A percentile compares a stretch with the other conserved stretches of the same genome.
phyloP scores from a whole-genome alignment of 2,329 filamentous ascomycete genomes.

The Scolecobasidium constrictum region DNA sequence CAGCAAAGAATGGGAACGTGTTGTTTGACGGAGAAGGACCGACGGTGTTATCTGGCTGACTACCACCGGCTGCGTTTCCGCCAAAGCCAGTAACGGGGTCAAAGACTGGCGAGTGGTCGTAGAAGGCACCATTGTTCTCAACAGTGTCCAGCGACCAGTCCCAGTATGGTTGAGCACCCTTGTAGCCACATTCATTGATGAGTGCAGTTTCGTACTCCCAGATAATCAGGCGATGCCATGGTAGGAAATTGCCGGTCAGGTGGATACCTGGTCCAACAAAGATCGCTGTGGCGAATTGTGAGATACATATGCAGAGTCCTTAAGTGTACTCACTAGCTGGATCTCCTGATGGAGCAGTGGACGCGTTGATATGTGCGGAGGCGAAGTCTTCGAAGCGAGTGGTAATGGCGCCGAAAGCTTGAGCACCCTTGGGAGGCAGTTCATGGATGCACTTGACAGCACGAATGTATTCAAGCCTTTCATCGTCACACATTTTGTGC shows the following conservation, averaged over 20 bases:
- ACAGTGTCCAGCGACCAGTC: conserved; percentile 13
- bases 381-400: conserved; percentile 20
- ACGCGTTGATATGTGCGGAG: conserved; percentile 4
- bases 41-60: not conserved
- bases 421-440: conserved; percentile 16
- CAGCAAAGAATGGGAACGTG: not conserved
- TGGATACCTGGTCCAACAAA: conserved; percentile 6
- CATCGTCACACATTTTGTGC: conserved; percentile 1
- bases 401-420: conserved; percentile 19
- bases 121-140: conserved; percentile 11
- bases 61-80: conserved; percentile 17
- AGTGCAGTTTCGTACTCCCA: conserved; percentile 32
- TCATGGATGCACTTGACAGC: conserved; percentile 24
- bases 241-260: conserved; percentile 9
- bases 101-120: conserved; percentile 21
- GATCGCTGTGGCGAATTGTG: not conserved
- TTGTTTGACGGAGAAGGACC: not conserved
- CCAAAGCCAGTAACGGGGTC: conserved; percentile 23
- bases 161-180: conserved; percentile 25
- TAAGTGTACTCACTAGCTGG: not conserved
- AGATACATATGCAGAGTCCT: not conserved
- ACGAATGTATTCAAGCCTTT: conserved; percentile 18
- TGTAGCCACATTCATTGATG: conserved; percentile 31
- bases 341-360: not conserved
- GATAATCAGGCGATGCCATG: conserved; percentile 23